Percentiles rank a stretch among this genome's conserved stretches.
Evolutionary conservation across 768 basidiomycete species (phyloP).

Genomic region (Hygrocybe coccinea): DNA sequence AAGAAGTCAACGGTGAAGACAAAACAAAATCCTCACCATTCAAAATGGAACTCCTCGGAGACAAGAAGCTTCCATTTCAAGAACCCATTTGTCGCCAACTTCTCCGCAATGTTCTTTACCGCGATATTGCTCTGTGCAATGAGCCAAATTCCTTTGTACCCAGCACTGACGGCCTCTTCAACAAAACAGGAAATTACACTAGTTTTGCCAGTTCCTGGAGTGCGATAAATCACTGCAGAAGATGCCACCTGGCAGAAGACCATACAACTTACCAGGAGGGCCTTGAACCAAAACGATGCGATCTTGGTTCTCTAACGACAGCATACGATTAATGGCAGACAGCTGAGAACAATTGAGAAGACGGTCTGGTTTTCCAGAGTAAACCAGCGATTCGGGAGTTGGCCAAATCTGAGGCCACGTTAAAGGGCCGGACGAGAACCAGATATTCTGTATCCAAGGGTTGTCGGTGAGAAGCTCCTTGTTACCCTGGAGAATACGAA

Average conservation of each 20-base stretch:
- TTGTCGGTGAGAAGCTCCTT: constrained; percentile 33
- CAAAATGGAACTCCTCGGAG: constrained; percentile 58
- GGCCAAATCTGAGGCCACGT: constrained; percentile 38
- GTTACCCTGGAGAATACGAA: constrained; percentile 41
- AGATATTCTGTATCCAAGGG: constrained; percentile 49
- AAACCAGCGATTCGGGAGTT: neutral
- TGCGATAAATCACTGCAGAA: constrained; percentile 17
- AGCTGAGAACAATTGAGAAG: constrained; percentile 45
- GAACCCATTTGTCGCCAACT: constrained; percentile 54
- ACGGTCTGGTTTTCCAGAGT: constrained; percentile 10
- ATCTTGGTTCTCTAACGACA: constrained; percentile 32
- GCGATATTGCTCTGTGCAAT: constrained; percentile 84
- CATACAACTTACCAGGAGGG: neutral
- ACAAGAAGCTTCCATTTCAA: constrained; percentile 61
- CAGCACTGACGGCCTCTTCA: constrained; percentile 37
- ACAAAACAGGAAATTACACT: constrained; percentile 67
- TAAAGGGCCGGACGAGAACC: constrained; percentile 35
- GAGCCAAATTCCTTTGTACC: constrained; percentile 61
- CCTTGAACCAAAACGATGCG: constrained; percentile 46
- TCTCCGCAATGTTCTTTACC: constrained; percentile 86
- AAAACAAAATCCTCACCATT: constrained; percentile 45
- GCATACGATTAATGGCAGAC: constrained; percentile 45
- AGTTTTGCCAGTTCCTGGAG: constrained; percentile 74
- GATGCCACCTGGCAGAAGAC: neutral
- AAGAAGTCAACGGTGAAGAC: constrained; percentile 1